Evolutionary conservation across 805 yeast species (phyloP).

Genomic region (Monosporozyma aquatica): DNA sequence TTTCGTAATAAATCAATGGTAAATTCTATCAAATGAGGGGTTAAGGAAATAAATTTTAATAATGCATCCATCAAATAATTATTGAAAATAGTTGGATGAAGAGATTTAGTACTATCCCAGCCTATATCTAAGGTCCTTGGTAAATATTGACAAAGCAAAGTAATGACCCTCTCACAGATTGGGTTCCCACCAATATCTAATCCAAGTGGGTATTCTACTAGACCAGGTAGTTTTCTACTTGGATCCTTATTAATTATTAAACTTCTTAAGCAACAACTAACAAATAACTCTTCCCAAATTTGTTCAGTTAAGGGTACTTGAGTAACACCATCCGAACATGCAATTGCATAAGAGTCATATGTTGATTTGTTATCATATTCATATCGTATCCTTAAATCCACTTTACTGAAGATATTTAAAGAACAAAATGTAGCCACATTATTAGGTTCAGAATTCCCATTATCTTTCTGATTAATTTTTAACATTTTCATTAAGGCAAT

Average conservation of each 20-base stretch:
- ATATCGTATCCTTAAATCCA: conserved; percentile 64
- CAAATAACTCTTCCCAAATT: conserved; percentile 55
- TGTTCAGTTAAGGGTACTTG: conserved; percentile 25
- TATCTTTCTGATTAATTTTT: conserved; percentile 16
- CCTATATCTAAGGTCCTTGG: conserved; percentile 44
- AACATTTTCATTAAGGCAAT: conserved; percentile 38
- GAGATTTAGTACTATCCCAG: conserved; percentile 26
- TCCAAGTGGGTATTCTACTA: conserved; percentile 41
- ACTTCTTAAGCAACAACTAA: conserved; percentile 48
- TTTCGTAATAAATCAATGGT: conserved; percentile 15
- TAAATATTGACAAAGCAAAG: conserved; percentile 35
- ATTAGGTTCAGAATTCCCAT: conserved; percentile 11
- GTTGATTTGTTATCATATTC: conserved; percentile 22
- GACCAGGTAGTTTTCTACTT: conserved; percentile 49
- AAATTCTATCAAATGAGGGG: conserved; percentile 16
- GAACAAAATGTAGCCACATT: conserved; percentile 45
- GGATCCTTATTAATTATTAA: conserved; percentile 44
- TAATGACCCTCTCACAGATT: conserved; percentile 28
- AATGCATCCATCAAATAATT: conserved; percentile 49
- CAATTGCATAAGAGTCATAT: conserved; percentile 25
- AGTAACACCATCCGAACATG: conserved; percentile 29
- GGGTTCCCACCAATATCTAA: conserved; percentile 23
- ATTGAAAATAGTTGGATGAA: conserved; percentile 32
- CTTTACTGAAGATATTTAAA: conserved; percentile 62
- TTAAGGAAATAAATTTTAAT: conserved; percentile 16